Evolutionary conservation across 2,329 filamentous ascomycete species (phyloP).

Genomic region (Aspergillus sp.): DNA sequence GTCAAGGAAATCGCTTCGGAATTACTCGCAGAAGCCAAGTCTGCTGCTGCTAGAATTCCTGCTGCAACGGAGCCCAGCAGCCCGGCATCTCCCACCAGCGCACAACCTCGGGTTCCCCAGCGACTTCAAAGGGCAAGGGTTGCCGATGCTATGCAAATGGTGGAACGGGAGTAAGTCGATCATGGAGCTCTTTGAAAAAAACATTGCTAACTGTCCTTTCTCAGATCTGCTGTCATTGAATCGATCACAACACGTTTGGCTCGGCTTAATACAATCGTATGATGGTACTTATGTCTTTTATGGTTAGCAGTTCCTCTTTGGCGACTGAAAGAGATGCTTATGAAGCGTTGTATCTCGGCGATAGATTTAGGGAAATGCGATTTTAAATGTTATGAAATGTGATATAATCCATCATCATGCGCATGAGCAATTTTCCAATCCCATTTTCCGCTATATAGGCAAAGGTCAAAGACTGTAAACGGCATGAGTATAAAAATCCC

Average conservation of each 20-base stretch:
- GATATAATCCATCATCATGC: background rate
- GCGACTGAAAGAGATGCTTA: background rate
- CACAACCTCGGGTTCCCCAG: slow-evolving; percentile 38
- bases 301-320: background rate
- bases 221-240: slow-evolving; percentile 44
- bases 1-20: slow-evolving; percentile 40
- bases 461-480: no score
- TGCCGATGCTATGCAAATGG: slow-evolving; percentile 50
- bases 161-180: slow-evolving; percentile 47
- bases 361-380: background rate
- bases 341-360: background rate
- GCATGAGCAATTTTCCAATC: no score
- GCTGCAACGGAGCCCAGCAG: slow-evolving; percentile 27
- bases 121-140: slow-evolving; percentile 47
- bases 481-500: no score
- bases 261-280: slow-evolving; percentile 38
- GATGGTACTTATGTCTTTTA: background rate
- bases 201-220: background rate
- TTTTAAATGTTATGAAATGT: background rate
- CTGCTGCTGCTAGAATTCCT: slow-evolving; percentile 29
- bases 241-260: slow-evolving; percentile 43
- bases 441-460: no score
- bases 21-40: slow-evolving; percentile 39
- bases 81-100: slow-evolving; percentile 28
- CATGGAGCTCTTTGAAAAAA: background rate